phyloP scores from a whole-genome alignment of 768 basidiomycete species.

The Leccinum fibrillosum region DNA sequence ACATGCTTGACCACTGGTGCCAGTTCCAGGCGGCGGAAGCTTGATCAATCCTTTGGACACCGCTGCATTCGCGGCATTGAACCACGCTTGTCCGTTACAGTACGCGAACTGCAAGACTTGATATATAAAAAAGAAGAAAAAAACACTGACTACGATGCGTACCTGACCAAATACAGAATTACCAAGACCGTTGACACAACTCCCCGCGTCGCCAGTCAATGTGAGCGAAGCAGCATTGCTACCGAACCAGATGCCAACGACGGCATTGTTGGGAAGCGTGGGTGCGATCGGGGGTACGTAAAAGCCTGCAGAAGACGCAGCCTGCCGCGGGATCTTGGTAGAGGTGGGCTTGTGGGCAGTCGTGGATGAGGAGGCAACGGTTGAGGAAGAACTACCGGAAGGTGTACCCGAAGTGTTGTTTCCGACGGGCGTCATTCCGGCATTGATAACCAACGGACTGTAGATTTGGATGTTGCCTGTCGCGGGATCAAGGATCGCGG shows the following conservation, averaged over 20 bases:
- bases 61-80: slow-evolving; percentile 18
- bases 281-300: slow-evolving; percentile 22
- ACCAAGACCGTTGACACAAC: slow-evolving; percentile 23
- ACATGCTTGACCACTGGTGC: slow-evolving; percentile 19
- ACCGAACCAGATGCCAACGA: slow-evolving; percentile 29
- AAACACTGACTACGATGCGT: background rate
- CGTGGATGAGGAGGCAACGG: background rate
- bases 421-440: slow-evolving; percentile 21
- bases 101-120: slow-evolving; percentile 18
- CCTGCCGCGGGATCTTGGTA: slow-evolving; percentile 10
- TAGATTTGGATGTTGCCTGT: slow-evolving; percentile 27
- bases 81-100: slow-evolving; percentile 26
- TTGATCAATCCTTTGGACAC: slow-evolving; percentile 20
- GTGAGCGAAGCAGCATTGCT: slow-evolving; percentile 24
- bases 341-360: background rate
- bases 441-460: slow-evolving; percentile 28
- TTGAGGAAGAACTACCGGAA: background rate
- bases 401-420: background rate
- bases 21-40: slow-evolving; percentile 20
- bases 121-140: background rate
- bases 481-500: slow-evolving; percentile 28
- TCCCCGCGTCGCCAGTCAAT: slow-evolving; percentile 19
- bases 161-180: slow-evolving; percentile 27
- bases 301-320: slow-evolving; percentile 13
- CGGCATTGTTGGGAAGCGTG: slow-evolving; percentile 20